A percentile compares a stretch with the other conserved stretches of the same genome.
These are phyloP conservation scores for Pichia thaimueangensis DNA, from an alignment of 805 yeast species.

Conservation along the genomic window DNA sequence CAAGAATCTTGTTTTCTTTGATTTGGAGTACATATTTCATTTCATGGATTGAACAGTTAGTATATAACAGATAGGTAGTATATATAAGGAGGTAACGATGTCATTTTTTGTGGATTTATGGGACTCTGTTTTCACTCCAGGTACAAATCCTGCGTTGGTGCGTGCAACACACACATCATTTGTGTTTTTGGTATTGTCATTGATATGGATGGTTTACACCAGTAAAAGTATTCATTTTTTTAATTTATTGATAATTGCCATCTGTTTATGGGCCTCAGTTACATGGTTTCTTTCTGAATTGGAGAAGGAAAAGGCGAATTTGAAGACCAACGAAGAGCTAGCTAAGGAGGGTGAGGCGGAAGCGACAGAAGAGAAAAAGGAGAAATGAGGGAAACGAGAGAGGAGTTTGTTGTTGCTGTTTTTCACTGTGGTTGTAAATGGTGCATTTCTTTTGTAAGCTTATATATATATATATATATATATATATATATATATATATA, in stretches of 20 bases:
- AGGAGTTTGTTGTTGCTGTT: too few relatives aligned
- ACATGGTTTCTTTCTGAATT: conserved; percentile 85
- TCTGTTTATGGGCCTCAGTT: conserved; percentile 67
- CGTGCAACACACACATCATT: conserved; percentile 86
- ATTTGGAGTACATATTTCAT: too few relatives aligned
- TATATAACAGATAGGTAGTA: too few relatives aligned
- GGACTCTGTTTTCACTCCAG: conserved; percentile 90
- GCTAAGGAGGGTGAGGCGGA: conserved; percentile 16
- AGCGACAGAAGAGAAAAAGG: not conserved
- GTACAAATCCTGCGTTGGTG: conserved; percentile 84
- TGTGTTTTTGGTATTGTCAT: conserved; percentile 49
- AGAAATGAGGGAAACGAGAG: conserved; percentile 1
- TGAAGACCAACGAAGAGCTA: conserved; percentile 38
- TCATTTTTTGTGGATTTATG: conserved; percentile 68
- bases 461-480: not conserved
- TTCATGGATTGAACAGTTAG: too few relatives aligned
- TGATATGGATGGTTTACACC: conserved; percentile 51
- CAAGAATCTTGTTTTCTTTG: too few relatives aligned
- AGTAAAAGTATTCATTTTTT: conserved; percentile 64
- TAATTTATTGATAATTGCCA: conserved; percentile 37
- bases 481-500: too few relatives aligned
- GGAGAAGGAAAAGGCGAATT: conserved; percentile 33
- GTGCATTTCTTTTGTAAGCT: not conserved
- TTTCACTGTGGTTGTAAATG: too few relatives aligned
- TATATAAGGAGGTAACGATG: too few relatives aligned